These are phyloP conservation scores for Penicillium alfredii DNA, from an alignment of 495 filamentous ascomycete genomes.

Conservation along the genomic window DNA sequence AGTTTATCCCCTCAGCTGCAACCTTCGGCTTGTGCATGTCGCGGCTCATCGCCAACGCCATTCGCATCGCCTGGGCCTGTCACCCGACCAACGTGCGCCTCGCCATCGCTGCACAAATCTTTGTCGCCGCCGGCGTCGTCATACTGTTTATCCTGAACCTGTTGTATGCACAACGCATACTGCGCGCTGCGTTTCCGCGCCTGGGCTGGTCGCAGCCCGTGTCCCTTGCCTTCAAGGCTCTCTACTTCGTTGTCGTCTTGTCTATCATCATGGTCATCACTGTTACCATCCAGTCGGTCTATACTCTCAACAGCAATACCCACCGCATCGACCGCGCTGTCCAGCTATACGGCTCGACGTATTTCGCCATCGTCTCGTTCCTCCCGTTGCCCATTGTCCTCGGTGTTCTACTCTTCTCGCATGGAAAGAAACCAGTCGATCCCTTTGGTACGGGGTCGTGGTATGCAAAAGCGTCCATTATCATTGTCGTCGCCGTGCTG, in stretches of 20 bases:
- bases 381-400: slow-evolving; percentile 62
- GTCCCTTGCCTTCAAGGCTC: slow-evolving; percentile 42
- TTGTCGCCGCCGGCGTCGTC: slow-evolving; percentile 70
- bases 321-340: slow-evolving; percentile 52
- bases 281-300: slow-evolving; percentile 57
- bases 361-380: slow-evolving; percentile 55
- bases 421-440: slow-evolving; percentile 42
- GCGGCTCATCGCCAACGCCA: slow-evolving; percentile 54
- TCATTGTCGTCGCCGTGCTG: slow-evolving; percentile 48
- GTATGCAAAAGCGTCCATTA: slow-evolving; percentile 56
- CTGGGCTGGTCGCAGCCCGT: slow-evolving; percentile 59
- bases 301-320: slow-evolving; percentile 51
- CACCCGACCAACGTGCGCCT: slow-evolving; percentile 43
- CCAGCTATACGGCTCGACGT: slow-evolving; percentile 61
- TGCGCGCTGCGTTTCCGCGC: slow-evolving; percentile 65
- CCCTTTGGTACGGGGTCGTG: slow-evolving; percentile 68
- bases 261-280: slow-evolving; percentile 66
- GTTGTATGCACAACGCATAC: slow-evolving; percentile 69
- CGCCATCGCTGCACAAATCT: slow-evolving; percentile 66
- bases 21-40: slow-evolving; percentile 77
- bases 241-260: slow-evolving; percentile 56
- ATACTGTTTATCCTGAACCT: slow-evolving; percentile 79
- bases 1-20: slow-evolving; percentile 64
- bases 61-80: slow-evolving; percentile 53
- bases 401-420: slow-evolving; percentile 48